These are phyloP conservation scores for Populus tomentosa DNA, from an alignment of 441 rosid genomes.

Conservation along the genomic window DNA sequence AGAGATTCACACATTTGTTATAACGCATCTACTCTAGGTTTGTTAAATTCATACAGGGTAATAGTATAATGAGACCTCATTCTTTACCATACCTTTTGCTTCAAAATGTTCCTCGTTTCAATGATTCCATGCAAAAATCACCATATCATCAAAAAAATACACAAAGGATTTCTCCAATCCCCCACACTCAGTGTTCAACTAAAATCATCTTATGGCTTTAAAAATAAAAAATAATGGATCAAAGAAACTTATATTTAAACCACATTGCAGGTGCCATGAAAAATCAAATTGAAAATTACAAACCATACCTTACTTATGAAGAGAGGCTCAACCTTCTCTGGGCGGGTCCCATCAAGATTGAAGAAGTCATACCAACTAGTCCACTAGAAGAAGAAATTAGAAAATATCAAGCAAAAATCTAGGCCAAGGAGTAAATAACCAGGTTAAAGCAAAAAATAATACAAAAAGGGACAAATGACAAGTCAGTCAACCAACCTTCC, in stretches of 20 bases:
- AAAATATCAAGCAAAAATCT: constrained; percentile 11
- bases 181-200: background rate
- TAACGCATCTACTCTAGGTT: background rate
- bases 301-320: constrained; percentile 78
- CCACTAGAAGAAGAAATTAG: constrained; percentile 44
- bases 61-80: background rate
- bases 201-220: background rate
- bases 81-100: background rate
- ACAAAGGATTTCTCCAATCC: background rate
- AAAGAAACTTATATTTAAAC: background rate
- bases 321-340: constrained; percentile 79
- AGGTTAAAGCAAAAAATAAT: background rate
- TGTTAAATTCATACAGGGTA: background rate
- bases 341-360: constrained; percentile 68
- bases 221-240: background rate
- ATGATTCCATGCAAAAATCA: background rate
- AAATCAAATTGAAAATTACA: background rate
- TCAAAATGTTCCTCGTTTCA: background rate
- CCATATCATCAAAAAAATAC: background rate
- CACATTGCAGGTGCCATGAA: background rate
- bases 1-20: background rate
- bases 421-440: background rate
- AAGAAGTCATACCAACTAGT: constrained; percentile 69
- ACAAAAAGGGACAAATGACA: background rate
- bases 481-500: constrained; percentile 55